phyloP scores from a whole-genome alignment of 805 yeast genomes.

The Candida incommunis region DNA sequence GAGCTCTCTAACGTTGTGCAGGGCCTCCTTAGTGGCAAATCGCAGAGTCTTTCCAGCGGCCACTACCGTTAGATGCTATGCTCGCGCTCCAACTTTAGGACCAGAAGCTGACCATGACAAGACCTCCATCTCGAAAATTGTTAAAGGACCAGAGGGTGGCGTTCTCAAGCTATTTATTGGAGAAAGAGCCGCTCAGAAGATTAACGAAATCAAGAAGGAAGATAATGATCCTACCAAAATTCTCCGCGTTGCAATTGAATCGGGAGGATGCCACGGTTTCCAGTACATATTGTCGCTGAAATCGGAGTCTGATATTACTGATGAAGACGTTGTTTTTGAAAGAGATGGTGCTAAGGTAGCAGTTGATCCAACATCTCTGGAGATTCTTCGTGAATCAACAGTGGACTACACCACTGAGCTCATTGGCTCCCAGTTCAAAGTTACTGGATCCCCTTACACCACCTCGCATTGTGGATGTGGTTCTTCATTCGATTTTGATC shows the following conservation, averaged over 20 bases:
- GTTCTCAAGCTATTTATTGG: slow-evolving; percentile 11
- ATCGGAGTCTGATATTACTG: slow-evolving; percentile 23
- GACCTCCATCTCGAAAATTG: background rate
- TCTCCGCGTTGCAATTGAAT: slow-evolving; percentile 63
- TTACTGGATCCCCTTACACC: slow-evolving; percentile 81
- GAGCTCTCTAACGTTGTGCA: too few species aligned
- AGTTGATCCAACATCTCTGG: slow-evolving; percentile 68
- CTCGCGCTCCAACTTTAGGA: background rate
- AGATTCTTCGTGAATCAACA: slow-evolving; percentile 70
- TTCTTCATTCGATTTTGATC: slow-evolving; percentile 61
- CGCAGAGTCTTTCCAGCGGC: too few species aligned
- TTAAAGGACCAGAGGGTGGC: slow-evolving; percentile 11
- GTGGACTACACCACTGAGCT: slow-evolving; percentile 83
- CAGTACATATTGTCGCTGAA: slow-evolving; percentile 69
- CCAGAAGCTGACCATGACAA: background rate
- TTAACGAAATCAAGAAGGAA: slow-evolving; percentile 34
- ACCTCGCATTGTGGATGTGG: slow-evolving; percentile 78
- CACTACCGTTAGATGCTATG: too few species aligned
- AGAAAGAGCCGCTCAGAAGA: slow-evolving; percentile 24
- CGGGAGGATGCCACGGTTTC: slow-evolving; percentile 98
- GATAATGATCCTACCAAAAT: slow-evolving; percentile 52
- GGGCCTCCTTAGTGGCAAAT: too few species aligned
- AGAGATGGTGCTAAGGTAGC: slow-evolving; percentile 59
- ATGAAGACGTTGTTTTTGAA: slow-evolving; percentile 38
- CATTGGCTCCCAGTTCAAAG: slow-evolving; percentile 88